Base-by-base conservation (phyloP, 1,139 yeast species). In the Debaryomycetaceae sp. region DNA sequence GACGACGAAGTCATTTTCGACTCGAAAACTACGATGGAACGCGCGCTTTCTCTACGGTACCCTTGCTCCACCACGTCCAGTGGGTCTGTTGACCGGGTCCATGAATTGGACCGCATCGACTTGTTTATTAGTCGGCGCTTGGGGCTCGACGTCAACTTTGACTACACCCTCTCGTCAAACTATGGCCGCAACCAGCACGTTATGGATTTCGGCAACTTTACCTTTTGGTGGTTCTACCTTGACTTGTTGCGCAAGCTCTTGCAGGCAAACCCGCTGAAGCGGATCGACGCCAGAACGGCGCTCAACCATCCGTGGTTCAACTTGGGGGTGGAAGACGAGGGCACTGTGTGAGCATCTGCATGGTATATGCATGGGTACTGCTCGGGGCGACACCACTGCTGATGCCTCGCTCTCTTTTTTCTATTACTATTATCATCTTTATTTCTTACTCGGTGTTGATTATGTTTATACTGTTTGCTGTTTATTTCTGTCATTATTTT, bases 231-330 rank as follows among this genome's bases (percentile, higher is more conserved):
- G 65, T 71, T 69, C 52, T 78, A 77, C 44, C 65, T 79, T 35
- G 90, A 80, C 50, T 56, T 80, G 42, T 58, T 79, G 28, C 65
- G 68, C 35, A 68, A 67, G 38, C 57, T 79, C 53, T 68, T 80
- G 40, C 69, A 67, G 29, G 73, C 74, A 27, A 74, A 78, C 47
- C 87, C 90, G 4, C 52, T 62, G 1, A 65, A 69, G 35, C 56
- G 92, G 43, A 60, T 79, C 25, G 68, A 73, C 4, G 87, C 87
- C 2, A 58, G 63, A 33, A 82, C 77, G 32, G 86, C 87, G 1
- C 55, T 80, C 52, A 68, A 72, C 29, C 90, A 80, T 50, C 77
- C 77, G 32, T 80, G 90, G 87, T 80, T 81, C 49, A 69, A 72
- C 41, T 63, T 66, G 44, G 92, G 90, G 20, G 75, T 78, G 31